Conservation (phyloP, 176 grass and related monocot species). For the Zoysia pacifica region DNA sequence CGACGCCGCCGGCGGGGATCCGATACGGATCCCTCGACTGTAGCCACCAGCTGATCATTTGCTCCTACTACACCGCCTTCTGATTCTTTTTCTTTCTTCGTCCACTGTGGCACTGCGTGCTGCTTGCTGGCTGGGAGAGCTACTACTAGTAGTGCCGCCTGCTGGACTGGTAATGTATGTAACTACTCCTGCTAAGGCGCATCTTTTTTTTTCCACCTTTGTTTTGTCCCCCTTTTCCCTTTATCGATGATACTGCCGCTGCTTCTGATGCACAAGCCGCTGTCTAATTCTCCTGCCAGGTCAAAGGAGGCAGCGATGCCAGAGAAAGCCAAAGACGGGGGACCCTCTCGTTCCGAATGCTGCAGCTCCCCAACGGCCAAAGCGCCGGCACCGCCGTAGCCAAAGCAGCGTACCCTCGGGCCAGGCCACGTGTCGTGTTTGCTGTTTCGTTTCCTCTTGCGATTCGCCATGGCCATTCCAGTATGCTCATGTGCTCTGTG, state of each 20-base stretch:
- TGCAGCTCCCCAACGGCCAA: conserved; percentile 45
- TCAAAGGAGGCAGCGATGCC: conserved; percentile 82
- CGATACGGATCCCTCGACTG: conserved; percentile 34
- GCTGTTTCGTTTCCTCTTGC: background rate
- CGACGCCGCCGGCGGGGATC: conserved; percentile 30
- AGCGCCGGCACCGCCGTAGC: conserved; percentile 47
- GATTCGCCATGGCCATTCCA: too few species aligned
- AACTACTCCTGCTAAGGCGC: too few species aligned
- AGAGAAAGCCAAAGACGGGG: conserved; percentile 82
- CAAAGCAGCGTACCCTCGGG: conserved; percentile 5
- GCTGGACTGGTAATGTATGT: too few species aligned
- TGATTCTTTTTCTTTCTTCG: background rate
- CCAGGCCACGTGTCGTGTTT: background rate
- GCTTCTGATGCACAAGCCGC: conserved; percentile 2
- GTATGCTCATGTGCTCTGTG: too few species aligned
- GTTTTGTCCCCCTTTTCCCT: conserved; percentile 40
- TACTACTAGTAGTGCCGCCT: too few species aligned
- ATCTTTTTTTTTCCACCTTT: background rate
- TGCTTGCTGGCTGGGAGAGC: background rate
- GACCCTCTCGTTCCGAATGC: conserved; percentile 56
- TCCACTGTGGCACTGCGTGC: background rate
- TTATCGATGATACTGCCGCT: conserved; percentile 32
- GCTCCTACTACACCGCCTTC: background rate
- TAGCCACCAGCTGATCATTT: conserved; percentile 14
- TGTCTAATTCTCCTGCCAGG: conserved; percentile 58